Conservation (phyloP, 768 basidiomycete genomes). For the Cystofilobasidium macerans region DNA sequence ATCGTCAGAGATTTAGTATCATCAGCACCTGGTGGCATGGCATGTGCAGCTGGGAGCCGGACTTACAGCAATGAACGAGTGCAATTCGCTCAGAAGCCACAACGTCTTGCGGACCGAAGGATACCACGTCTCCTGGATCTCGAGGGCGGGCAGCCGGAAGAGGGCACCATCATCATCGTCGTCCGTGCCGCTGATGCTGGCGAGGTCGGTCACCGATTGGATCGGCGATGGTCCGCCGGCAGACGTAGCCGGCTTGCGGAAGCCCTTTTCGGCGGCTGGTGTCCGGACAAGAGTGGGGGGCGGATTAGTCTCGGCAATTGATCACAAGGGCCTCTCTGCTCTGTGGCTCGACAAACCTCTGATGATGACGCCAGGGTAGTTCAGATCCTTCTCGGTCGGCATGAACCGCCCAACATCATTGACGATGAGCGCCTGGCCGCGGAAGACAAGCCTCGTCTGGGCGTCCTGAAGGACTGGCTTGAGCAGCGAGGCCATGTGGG, state of each 20-base stretch:
- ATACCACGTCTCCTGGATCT: conserved; percentile 79
- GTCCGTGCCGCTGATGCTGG: conserved; percentile 28
- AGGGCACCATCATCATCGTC: conserved; percentile 40
- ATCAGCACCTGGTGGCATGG: no score
- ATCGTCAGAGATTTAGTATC: no score
- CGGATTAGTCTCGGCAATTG: no score
- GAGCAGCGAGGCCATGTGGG: conserved; percentile 65
- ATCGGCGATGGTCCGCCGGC: not conserved
- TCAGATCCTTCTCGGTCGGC: conserved; percentile 59
- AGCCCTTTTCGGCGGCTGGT: conserved; percentile 1
- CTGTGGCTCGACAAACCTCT: conserved; percentile 45
- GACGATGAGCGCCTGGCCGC: conserved; percentile 84
- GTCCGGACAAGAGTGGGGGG: no score
- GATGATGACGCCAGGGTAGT: conserved; percentile 71
- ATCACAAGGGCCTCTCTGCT: no score
- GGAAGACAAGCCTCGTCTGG: conserved; percentile 89
- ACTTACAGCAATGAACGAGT: conserved; percentile 80
- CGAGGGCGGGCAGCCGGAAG: conserved; percentile 58
- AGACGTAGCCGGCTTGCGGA: not conserved
- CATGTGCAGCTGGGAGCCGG: no score
- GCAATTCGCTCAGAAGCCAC: conserved; percentile 81
- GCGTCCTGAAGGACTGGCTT: conserved; percentile 91
- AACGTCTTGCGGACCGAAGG: conserved; percentile 77
- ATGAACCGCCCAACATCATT: conserved; percentile 74
- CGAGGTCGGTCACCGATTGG: conserved; percentile 7